A percentile compares a stretch with the other conserved stretches of the same genome.
Evolutionary conservation across 2,329 filamentous ascomycete genomes (phyloP).

Genomic region (Apiospora hydei): DNA sequence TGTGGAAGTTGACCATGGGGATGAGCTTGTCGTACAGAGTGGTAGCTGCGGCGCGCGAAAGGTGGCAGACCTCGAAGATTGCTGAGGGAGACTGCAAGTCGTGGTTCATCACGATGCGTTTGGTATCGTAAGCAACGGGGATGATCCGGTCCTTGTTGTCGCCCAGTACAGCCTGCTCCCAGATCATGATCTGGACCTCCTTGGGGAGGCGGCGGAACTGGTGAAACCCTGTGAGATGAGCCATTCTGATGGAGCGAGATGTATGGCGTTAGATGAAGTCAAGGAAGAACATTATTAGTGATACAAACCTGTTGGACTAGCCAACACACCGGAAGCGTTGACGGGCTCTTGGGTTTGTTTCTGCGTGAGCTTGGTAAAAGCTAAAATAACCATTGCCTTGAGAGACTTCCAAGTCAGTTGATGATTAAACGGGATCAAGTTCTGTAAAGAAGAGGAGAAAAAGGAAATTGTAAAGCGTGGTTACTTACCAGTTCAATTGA

Average conservation of each 20-base stretch:
- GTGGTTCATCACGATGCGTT: neutral
- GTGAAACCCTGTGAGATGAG: neutral
- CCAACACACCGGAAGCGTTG: no score
- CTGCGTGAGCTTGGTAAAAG: no score
- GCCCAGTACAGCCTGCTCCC: neutral
- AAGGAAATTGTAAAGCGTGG: no score
- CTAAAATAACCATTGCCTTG: no score
- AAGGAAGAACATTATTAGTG: neutral
- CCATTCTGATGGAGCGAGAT: neutral
- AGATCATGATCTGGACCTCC: neutral
- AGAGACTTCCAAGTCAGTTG: no score
- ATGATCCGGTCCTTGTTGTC: neutral
- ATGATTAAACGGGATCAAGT: no score
- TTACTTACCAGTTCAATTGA: neutral
- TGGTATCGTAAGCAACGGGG: neutral
- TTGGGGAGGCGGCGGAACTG: neutral
- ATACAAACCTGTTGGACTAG: neutral
- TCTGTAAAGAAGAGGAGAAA: no score
- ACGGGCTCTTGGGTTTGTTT: no score
- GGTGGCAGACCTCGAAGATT: neutral
- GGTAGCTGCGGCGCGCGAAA: neutral
- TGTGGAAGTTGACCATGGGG: neutral
- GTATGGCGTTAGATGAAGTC: neutral
- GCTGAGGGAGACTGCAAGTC: neutral
- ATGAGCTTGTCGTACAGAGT: neutral